Conservation (phyloP, 768 basidiomycete species). For the Chalciporus chontae region DNA sequence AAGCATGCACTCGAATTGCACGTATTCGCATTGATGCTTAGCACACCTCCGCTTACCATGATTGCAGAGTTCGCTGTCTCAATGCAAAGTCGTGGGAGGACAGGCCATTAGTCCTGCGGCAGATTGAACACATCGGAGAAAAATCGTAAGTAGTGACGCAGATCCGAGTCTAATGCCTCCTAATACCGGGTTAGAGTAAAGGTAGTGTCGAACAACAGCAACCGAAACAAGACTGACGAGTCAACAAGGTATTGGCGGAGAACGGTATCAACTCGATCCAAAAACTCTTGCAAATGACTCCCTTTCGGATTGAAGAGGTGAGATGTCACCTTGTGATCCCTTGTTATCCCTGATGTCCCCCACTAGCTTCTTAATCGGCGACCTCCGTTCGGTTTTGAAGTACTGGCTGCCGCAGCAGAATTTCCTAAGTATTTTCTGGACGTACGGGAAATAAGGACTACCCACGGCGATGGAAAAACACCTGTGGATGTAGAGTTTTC, state of each 20-base stretch:
- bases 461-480: constrained; percentile 40
- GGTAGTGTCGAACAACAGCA: constrained; percentile 9
- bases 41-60: not conserved
- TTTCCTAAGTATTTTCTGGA: constrained; percentile 62
- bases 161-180: not conserved
- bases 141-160: constrained; percentile 62
- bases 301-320: constrained; percentile 64
- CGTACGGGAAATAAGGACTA: constrained; percentile 45
- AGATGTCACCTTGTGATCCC: not conserved
- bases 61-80: constrained; percentile 66
- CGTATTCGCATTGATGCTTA: constrained; percentile 19
- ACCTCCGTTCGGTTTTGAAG: constrained; percentile 69
- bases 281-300: constrained; percentile 50
- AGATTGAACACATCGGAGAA: constrained; percentile 88
- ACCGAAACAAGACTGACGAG: constrained; percentile 10
- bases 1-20: constrained; percentile 76
- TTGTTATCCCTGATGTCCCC: not conserved
- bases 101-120: constrained; percentile 75
- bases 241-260: constrained; percentile 64
- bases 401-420: constrained; percentile 56
- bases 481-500: constrained; percentile 57
- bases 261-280: constrained; percentile 66
- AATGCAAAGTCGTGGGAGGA: constrained; percentile 92
- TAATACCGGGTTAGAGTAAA: constrained; percentile 21
- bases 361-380: constrained; percentile 68